Evolutionary conservation across 352 stramenopile genomes (phyloP).

Genomic region (Globisporangium paroecandrum): DNA sequence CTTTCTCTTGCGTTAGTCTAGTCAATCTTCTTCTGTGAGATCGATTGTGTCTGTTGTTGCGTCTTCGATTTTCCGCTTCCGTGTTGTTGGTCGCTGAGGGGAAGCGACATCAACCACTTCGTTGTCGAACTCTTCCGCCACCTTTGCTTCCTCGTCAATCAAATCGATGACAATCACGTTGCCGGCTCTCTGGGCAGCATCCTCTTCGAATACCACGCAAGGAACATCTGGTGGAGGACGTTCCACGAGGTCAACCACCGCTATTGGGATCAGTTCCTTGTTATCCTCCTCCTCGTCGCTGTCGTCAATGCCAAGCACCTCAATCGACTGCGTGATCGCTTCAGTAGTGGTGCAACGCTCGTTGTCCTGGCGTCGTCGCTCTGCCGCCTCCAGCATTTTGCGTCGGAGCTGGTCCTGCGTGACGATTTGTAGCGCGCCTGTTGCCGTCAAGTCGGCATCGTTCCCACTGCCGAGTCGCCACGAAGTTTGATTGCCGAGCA

Average conservation of each 20-base stretch:
- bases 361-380: constrained; percentile 45
- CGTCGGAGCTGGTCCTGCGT: constrained; percentile 18
- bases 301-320: constrained; percentile 49
- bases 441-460: not conserved
- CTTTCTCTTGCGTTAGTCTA: constrained; percentile 4
- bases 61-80: not conserved
- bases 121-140: not conserved
- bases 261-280: not conserved
- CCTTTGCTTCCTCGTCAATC: constrained; percentile 11
- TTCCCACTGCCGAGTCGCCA: constrained; percentile 1
- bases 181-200: not conserved
- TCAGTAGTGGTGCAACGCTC: constrained; percentile 23
- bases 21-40: constrained; percentile 18
- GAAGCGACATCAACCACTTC: not conserved
- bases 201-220: not conserved
- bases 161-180: constrained; percentile 16
- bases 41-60: constrained; percentile 22
- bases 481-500: not conserved
- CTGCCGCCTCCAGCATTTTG: constrained; percentile 51
- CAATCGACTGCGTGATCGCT: constrained; percentile 20
- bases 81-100: not conserved
- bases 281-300: constrained; percentile 38
- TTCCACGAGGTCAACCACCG: not conserved
- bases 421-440: not conserved
- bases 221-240: not conserved